Evolutionary conservation across 1,139 yeast species (phyloP).

Genomic region (Pichia sp.): DNA sequence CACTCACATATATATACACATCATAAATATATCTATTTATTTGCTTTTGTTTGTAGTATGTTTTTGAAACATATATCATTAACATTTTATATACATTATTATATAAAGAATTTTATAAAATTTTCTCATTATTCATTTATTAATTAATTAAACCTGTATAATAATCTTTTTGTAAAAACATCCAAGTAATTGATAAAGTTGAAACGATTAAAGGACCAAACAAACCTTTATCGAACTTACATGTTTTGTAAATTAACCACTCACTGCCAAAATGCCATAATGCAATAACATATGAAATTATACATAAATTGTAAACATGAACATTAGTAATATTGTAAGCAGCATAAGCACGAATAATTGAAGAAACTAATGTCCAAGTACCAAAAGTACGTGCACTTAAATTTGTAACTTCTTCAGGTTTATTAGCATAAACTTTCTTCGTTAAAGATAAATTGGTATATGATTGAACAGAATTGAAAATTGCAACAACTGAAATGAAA

Average conservation of each 20-base stretch:
- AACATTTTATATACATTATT: not conserved
- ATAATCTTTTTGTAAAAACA: conserved; percentile 36
- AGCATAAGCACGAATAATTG: conserved; percentile 80
- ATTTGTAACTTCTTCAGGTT: conserved; percentile 62
- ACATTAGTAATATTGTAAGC: conserved; percentile 68
- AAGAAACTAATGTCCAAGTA: conserved; percentile 90
- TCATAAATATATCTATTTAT: too few relatives aligned
- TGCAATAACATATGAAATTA: conserved; percentile 81
- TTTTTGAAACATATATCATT: too few relatives aligned
- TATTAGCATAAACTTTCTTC: conserved; percentile 66
- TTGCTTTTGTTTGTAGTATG: too few relatives aligned
- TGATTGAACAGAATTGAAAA: conserved; percentile 88
- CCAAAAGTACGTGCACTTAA: conserved; percentile 94
- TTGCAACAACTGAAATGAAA: conserved; percentile 78
- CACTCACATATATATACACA: too few relatives aligned
- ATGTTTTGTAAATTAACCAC: conserved; percentile 73
- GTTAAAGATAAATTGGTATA: conserved; percentile 67
- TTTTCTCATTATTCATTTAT: too few relatives aligned
- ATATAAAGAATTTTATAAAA: too few relatives aligned
- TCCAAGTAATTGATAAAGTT: conserved; percentile 40
- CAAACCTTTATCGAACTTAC: conserved; percentile 81
- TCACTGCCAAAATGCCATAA: conserved; percentile 78
- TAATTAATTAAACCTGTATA: conserved; percentile 23
- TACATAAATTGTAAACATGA: conserved; percentile 69
- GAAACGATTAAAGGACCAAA: conserved; percentile 77